A percentile compares a stretch with the other conserved stretches of the same genome.
Evolutionary conservation across 1,139 yeast species (phyloP).

Genomic region (Debaryomyces sp.): DNA sequence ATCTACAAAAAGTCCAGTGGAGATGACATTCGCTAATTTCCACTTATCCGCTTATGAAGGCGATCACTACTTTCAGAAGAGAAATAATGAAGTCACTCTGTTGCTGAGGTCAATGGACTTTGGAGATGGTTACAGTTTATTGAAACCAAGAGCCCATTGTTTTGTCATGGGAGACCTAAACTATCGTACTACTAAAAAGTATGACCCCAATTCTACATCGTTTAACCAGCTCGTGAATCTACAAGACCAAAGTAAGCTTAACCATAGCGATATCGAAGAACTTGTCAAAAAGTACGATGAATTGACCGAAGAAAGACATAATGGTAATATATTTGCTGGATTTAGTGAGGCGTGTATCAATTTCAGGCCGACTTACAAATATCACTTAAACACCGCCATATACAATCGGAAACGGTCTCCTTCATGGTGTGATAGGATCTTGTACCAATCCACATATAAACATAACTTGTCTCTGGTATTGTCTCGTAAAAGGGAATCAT

Average conservation of each 20-base stretch:
- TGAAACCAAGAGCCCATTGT: constrained; percentile 59
- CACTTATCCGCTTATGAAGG: constrained; percentile 86
- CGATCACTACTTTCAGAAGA: constrained; percentile 36
- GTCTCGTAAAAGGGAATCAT: constrained; percentile 1
- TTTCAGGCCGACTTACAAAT: constrained; percentile 82
- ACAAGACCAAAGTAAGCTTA: constrained; percentile 25
- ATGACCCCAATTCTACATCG: constrained; percentile 16
- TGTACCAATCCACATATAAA: constrained; percentile 56
- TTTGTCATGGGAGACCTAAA: constrained; percentile 85
- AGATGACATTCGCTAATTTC: constrained; percentile 64
- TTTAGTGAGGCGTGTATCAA: constrained; percentile 62
- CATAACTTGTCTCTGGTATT: constrained; percentile 14
- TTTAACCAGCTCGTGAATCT: constrained; percentile 23
- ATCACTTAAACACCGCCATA: constrained; percentile 47
- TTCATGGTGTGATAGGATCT: constrained; percentile 88
- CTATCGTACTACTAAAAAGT: constrained; percentile 57
- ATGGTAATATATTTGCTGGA: constrained; percentile 56
- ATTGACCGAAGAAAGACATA: constrained; percentile 44
- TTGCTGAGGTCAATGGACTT: constrained; percentile 60
- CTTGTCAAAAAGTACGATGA: constrained; percentile 57
- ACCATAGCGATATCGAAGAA: constrained; percentile 19
- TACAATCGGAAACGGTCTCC: constrained; percentile 67
- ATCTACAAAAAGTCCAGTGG: constrained; percentile 18
- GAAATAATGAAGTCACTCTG: constrained; percentile 56
- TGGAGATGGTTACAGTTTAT: constrained; percentile 60